phyloP scores from a whole-genome alignment of 164 flowering plant genomes.

The Chloranthus sessilifolius region DNA sequence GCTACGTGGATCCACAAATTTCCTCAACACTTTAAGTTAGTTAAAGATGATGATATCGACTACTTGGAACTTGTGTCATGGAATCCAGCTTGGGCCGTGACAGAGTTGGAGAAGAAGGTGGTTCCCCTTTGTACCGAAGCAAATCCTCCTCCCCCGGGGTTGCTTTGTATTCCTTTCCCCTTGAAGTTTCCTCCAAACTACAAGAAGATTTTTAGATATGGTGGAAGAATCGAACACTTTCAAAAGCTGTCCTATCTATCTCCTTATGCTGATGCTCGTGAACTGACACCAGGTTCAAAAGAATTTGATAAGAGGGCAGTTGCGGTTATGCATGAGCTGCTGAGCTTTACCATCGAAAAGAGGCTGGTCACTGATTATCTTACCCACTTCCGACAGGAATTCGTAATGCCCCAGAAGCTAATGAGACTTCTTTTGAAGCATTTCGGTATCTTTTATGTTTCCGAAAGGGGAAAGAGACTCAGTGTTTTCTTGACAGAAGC shows the following conservation, averaged over 20 bases:
- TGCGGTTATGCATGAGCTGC: constrained; percentile 88
- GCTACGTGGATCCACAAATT: constrained; percentile 50
- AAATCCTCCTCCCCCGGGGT: constrained; percentile 41
- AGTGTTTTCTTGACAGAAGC: constrained; percentile 83
- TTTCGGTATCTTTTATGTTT: constrained; percentile 87
- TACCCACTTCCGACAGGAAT: constrained; percentile 73
- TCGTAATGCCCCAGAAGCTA: constrained; percentile 85
- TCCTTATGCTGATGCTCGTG: constrained; percentile 88
- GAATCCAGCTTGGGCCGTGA: constrained; percentile 87
- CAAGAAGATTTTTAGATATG: constrained; percentile 55
- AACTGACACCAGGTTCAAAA: constrained; percentile 56
- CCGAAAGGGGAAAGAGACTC: constrained; percentile 90
- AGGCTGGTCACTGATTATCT: constrained; percentile 82
- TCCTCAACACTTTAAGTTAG: constrained; percentile 61
- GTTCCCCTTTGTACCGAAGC: constrained; percentile 24
- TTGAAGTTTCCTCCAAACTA: constrained; percentile 70
- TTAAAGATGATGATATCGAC: constrained; percentile 45
- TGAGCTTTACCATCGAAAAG: constrained; percentile 83
- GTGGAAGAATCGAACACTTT: constrained; percentile 66
- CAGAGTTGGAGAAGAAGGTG: constrained; percentile 76
- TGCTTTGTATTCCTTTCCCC: constrained; percentile 74
- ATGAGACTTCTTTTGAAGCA: constrained; percentile 90
- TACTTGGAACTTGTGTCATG: constrained; percentile 74
- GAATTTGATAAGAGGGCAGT: constrained; percentile 92
- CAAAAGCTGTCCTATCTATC: constrained; percentile 75